These are phyloP conservation scores for Gaeumannomyces sp. DNA, from an alignment of 2,329 filamentous ascomycete genomes.

Conservation along the genomic window DNA sequence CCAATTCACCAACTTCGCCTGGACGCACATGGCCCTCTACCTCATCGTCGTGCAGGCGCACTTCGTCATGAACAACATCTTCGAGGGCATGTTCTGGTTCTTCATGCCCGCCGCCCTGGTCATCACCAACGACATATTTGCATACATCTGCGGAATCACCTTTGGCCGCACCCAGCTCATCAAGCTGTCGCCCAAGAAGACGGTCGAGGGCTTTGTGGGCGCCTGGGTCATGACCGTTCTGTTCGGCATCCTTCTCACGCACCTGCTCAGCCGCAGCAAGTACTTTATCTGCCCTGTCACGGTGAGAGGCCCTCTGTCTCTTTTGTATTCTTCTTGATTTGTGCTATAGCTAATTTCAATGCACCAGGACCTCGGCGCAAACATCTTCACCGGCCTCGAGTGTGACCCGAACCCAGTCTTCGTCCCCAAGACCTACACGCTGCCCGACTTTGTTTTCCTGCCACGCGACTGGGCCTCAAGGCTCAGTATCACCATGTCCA, in stretches of 20 bases:
- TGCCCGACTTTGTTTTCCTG: conserved; percentile 68
- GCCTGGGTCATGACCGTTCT: conserved; percentile 94
- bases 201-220: conserved; percentile 92
- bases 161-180: conserved; percentile 96
- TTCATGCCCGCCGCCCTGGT: conserved; percentile 91
- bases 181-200: conserved; percentile 98
- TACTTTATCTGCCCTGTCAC: conserved; percentile 99
- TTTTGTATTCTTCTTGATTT: background rate
- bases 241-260: conserved; percentile 76
- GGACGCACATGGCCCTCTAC: conserved; percentile 99
- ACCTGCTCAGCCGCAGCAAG: conserved; percentile 80
- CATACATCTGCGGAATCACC: conserved; percentile 94
- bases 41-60: conserved; percentile 96
- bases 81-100: conserved; percentile 99
- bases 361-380: conserved; percentile 74
- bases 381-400: conserved; percentile 81
- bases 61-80: conserved; percentile 99
- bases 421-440: conserved; percentile 64
- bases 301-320: conserved; percentile 33
- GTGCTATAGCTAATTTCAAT: background rate
- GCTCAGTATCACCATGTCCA: conserved; percentile 67
- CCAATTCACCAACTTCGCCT: conserved; percentile 98
- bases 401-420: conserved; percentile 93
- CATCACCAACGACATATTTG: conserved; percentile 98
- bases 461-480: conserved; percentile 40